Percentiles rank a stretch among this genome's conserved stretches.
phyloP scores from a whole-genome alignment of 2,329 filamentous ascomycete species.

The Penicillium expansum region DNA sequence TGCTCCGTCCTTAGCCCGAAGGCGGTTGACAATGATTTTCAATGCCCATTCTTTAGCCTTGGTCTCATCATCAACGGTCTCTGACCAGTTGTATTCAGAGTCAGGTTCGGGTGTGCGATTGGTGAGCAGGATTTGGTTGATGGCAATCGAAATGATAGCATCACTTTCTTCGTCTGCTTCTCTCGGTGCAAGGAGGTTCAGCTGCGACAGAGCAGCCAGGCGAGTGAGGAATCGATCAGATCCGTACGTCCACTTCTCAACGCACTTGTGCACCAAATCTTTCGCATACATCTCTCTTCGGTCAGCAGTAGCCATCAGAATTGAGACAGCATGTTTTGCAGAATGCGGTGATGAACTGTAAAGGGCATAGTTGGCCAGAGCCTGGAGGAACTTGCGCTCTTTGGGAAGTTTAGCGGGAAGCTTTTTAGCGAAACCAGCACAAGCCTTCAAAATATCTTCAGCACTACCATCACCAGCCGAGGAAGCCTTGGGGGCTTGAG shows the following conservation, averaged over 20 bases:
- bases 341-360: slow-evolving; percentile 77
- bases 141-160: slow-evolving; percentile 72
- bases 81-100: slow-evolving; percentile 64
- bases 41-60: slow-evolving; percentile 80
- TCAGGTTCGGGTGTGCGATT: slow-evolving; percentile 57
- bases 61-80: slow-evolving; percentile 75
- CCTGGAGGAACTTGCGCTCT: slow-evolving; percentile 76
- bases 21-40: slow-evolving; percentile 79
- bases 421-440: slow-evolving; percentile 83
- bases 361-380: slow-evolving; percentile 77
- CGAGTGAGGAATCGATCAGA: slow-evolving; percentile 68
- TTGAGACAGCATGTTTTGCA: slow-evolving; percentile 90
- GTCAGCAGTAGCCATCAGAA: slow-evolving; percentile 74
- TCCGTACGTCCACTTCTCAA: slow-evolving; percentile 71
- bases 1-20: slow-evolving; percentile 62
- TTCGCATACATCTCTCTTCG: slow-evolving; percentile 81
- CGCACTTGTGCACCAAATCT: slow-evolving; percentile 73
- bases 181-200: slow-evolving; percentile 71
- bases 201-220: slow-evolving; percentile 55
- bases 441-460: slow-evolving; percentile 92
- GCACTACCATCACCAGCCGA: slow-evolving; percentile 67
- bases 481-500: slow-evolving; percentile 70
- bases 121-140: slow-evolving; percentile 70
- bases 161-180: slow-evolving; percentile 72
- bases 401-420: slow-evolving; percentile 80